Conservation (phyloP, 2,329 filamentous ascomycete species). For the Hymenoscyphus albidus region DNA sequence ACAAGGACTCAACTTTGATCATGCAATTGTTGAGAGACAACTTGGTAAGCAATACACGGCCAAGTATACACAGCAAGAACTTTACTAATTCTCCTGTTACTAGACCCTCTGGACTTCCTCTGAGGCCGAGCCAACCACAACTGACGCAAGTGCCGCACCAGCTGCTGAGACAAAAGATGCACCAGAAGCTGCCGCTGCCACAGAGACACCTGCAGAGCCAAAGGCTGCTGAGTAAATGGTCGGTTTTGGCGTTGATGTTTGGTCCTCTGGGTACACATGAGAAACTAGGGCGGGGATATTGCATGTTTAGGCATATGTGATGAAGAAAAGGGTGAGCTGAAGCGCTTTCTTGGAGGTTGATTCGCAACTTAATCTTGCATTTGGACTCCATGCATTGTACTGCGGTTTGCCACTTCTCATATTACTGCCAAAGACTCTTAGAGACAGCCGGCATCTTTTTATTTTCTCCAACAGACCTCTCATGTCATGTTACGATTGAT, state of each 20-base stretch:
- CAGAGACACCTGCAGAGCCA: constrained; percentile 38
- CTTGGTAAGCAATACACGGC: constrained; percentile 44
- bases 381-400: constrained; percentile 34
- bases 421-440: constrained; percentile 18
- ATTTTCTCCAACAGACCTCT: constrained; percentile 15
- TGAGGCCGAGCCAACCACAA: constrained; percentile 79
- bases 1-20: constrained; percentile 98
- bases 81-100: constrained; percentile 4
- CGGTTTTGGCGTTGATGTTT: constrained; percentile 34
- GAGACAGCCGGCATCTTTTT: constrained; percentile 21
- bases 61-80: background rate
- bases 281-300: constrained; percentile 29
- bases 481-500: constrained; percentile 18
- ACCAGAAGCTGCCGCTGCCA: constrained; percentile 47
- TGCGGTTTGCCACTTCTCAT: constrained; percentile 26
- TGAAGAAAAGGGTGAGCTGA: constrained; percentile 27
- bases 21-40: constrained; percentile 99
- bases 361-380: constrained; percentile 32
- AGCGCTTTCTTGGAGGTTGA: constrained; percentile 30
- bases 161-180: constrained; percentile 47
- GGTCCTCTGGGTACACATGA: constrained; percentile 32
- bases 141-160: constrained; percentile 52
- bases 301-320: constrained; percentile 30
- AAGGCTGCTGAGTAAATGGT: constrained; percentile 35
- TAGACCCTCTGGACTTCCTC: constrained; percentile 99